These are phyloP conservation scores for Sherardia arvensis DNA, from an alignment of 257 asterid genomes.

Conservation along the genomic window DNA sequence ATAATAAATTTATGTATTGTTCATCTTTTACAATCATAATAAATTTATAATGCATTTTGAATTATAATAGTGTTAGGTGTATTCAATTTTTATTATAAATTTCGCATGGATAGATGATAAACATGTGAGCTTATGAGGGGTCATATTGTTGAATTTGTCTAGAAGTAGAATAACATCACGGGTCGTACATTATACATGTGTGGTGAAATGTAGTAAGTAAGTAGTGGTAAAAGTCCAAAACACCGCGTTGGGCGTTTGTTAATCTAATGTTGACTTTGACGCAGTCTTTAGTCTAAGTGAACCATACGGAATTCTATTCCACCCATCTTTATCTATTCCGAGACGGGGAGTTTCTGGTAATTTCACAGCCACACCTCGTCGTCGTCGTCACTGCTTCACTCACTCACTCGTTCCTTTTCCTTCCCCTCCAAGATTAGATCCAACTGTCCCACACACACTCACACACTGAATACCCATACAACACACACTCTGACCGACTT, in stretches of 20 bases:
- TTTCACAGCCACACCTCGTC: not conserved
- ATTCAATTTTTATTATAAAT: too few species aligned
- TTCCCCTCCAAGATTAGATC: not conserved
- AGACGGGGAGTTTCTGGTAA: not conserved
- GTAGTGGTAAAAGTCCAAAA: not conserved
- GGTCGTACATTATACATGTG: not conserved
- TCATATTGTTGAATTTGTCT: not conserved
- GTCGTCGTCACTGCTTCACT: not conserved
- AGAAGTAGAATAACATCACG: not conserved
- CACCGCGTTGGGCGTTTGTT: not conserved
- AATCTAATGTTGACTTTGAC: slow-evolving; percentile 17
- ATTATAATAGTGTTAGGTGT: too few species aligned
- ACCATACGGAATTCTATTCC: not conserved
- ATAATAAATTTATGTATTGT: too few species aligned
- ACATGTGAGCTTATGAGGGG: not conserved
- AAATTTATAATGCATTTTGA: too few species aligned
- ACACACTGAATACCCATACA: too few species aligned
- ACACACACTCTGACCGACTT: not conserved
- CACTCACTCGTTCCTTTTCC: not conserved
- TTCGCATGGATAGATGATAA: not conserved
- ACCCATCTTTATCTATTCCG: not conserved
- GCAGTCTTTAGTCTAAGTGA: not conserved
- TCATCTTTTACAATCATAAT: too few species aligned
- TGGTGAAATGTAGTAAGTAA: not conserved
- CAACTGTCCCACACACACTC: not conserved